Evolutionary conservation across 2,329 filamentous ascomycete species (phyloP), one percentile per base, ranked within the genome.

Genomic region (Corniculantispora saksenae): DNA sequence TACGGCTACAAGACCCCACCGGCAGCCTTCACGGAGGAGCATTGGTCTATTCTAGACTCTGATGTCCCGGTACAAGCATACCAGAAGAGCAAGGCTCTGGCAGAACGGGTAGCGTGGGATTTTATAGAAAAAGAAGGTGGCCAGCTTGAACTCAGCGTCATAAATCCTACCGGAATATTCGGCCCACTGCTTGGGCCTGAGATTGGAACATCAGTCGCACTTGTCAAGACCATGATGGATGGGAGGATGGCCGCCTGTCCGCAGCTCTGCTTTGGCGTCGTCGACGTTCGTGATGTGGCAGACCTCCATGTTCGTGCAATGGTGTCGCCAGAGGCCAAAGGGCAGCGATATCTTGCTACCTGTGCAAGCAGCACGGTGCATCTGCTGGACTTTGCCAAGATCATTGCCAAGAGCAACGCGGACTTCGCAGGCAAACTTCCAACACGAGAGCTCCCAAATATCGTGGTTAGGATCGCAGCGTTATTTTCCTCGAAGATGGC

Each of bases 141-240:
- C 56, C 38, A 38, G 38, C 32, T 59, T 15, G 48, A 59, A 10
- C 43, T 68, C 17, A 61, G 61, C n/a, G 54, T 59, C 27, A 48
- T 68, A n/a, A 65, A 65, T 54, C 66, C 66, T 7, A 64, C 61
- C 23, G 47, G 66, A 4, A 61, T 68, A 32, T 56, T 66, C 19
- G 66, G 66, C 17, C 66, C 66, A 19, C 61, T 64, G 5, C 59
- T 68, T 6, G 66, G 61, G 3, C 17, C 29, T 15, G 38, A 47
- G 13, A 21, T 25, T 19, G 29, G 38, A 25, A 50, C 62, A 8
- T 65, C 61, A 69, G 27, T 59, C 27, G 56, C 67, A 38, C 63
- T 73, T 35, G 61, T 74, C 32, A 70, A 73, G 5, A 65, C 70
- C 27, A 64, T 75, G n/a, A 66, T 71, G 5, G 53, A 66, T 17